Evolutionary conservation across 2,329 filamentous ascomycete species (phyloP), one percentile per base, ranked within the genome.

Genomic region (Sclerotiophoma versabilis): DNA sequence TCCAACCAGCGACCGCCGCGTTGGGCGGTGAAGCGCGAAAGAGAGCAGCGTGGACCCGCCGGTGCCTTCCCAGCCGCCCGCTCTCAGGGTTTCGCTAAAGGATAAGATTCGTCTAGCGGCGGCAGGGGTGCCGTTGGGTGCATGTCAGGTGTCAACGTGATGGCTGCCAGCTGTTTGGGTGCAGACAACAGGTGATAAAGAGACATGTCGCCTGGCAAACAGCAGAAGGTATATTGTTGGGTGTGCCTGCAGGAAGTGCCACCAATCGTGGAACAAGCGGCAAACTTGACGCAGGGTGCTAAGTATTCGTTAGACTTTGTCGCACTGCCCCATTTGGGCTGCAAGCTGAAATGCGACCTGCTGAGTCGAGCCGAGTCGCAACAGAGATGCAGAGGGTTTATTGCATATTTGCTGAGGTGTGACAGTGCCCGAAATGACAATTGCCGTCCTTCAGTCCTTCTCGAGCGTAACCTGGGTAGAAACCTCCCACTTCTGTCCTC

Each of bases 401-500:
- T 67, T 64, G 53, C 59, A 51, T 49, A 45, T 42, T 36, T 41
- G 25, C 41, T 45, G 23, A 49, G 23, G 42, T 57, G 39, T 58
- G 54, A 56, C 60, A 52, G 44, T 47, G 62, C 60, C 57, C 59
- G 54, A 48, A 39, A 33, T 51, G 43, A 43, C 20, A 41, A 10
- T 33, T 17, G 14, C 20, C 37, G 29, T 37, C 27, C 55, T 45
- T 72, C 62, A 79, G 57, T 78, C 70, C 63, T 75, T 77, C 63
- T 85, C 83, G 50, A 83, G 72, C 38, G 78, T 87, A 71, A 92
- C 87, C 78, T 98, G 92, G 46, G 96, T 82, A 39, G 90, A 96
- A 12, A 98, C 91, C 77, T 99, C 95, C 95, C 95, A 99, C 67
- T 87, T 88, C 70, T 95, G 82, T 30, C 87, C 87, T 4, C 90